These are phyloP conservation scores for Termitomyces sp. DNA, from an alignment of 768 basidiomycete genomes.

Conservation along the genomic window DNA sequence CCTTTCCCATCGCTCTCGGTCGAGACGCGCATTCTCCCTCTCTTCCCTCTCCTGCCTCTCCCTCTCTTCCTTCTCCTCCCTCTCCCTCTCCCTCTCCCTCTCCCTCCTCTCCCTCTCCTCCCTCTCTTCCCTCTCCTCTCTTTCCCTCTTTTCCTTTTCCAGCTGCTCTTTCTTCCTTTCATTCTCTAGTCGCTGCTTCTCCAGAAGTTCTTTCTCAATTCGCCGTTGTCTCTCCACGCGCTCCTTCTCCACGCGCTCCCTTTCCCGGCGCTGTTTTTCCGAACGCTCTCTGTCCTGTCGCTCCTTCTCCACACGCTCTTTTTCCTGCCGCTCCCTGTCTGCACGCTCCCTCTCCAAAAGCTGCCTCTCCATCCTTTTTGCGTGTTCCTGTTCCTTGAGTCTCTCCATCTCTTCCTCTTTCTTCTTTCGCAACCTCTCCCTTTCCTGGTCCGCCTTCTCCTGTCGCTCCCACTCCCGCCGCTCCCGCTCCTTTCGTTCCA, in stretches of 20 bases:
- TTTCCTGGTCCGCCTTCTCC: slow-evolving; percentile 3
- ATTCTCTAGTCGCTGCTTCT: neutral
- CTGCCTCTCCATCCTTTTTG: neutral
- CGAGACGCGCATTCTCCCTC: slow-evolving; percentile 6
- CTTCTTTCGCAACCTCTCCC: slow-evolving; percentile 4
- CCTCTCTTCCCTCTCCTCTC: neutral
- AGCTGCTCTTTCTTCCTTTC: slow-evolving; percentile 1
- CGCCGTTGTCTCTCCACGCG: neutral
- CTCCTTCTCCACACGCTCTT: slow-evolving; percentile 2
- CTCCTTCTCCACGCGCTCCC: slow-evolving; percentile 2
- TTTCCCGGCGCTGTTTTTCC: neutral
- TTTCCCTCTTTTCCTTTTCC: neutral
- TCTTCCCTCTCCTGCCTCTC: neutral
- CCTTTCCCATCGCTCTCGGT: slow-evolving; percentile 1
- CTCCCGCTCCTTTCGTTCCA: slow-evolving; percentile 16
- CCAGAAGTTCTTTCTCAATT: neutral
- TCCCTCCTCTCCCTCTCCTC: neutral
- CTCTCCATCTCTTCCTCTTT: slow-evolving; percentile 1
- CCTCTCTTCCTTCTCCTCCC: neutral
- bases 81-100: neutral
- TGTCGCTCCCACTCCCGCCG: slow-evolving; percentile 9
- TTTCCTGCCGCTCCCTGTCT: neutral
- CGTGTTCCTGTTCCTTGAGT: slow-evolving; percentile 4
- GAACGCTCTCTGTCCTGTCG: neutral
- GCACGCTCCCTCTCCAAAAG: neutral